These are phyloP conservation scores for Puccinia horiana DNA, from an alignment of 1,284 basidiomycete genomes.

Conservation along the genomic window DNA sequence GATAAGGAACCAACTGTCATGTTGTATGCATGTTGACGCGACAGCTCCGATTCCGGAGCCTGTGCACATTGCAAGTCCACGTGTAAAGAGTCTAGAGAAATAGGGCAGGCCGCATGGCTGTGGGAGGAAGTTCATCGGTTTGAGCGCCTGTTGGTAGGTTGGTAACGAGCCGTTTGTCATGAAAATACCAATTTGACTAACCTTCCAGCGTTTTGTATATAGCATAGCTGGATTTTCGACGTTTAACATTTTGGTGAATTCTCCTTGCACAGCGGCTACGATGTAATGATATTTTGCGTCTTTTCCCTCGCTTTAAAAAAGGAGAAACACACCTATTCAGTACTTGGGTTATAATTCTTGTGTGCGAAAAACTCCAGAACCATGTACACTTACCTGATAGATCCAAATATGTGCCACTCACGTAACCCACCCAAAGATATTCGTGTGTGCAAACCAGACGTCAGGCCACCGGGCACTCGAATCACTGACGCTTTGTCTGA, in stretches of 20 bases:
- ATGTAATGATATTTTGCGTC: conserved; percentile 73
- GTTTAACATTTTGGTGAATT: conserved; percentile 72
- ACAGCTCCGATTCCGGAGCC: conserved; percentile 75
- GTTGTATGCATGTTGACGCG: conserved; percentile 72
- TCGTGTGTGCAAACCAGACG: conserved; percentile 48
- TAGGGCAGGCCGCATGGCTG: conserved; percentile 77
- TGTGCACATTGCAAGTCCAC: conserved; percentile 74
- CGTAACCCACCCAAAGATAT: conserved; percentile 35
- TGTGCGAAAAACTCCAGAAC: no score
- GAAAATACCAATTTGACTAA: background rate
- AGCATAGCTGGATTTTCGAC: conserved; percentile 66
- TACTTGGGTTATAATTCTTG: no score
- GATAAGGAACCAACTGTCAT: conserved; percentile 68
- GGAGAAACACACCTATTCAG: no score
- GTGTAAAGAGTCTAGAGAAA: conserved; percentile 71
- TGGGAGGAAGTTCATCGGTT: background rate
- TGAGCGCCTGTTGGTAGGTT: background rate
- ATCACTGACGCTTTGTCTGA: conserved; percentile 42
- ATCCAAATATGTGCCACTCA: conserved; percentile 50
- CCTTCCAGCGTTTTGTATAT: conserved; percentile 19
- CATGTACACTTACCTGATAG: conserved; percentile 50
- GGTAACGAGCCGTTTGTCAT: background rate
- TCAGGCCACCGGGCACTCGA: conserved; percentile 39
- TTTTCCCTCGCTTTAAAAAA: conserved; percentile 65
- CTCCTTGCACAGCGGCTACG: conserved; percentile 71